These are phyloP conservation scores for Sugiyamaella lignohabitans DNA, from an alignment of 805 yeast species.

Conservation along the genomic window DNA sequence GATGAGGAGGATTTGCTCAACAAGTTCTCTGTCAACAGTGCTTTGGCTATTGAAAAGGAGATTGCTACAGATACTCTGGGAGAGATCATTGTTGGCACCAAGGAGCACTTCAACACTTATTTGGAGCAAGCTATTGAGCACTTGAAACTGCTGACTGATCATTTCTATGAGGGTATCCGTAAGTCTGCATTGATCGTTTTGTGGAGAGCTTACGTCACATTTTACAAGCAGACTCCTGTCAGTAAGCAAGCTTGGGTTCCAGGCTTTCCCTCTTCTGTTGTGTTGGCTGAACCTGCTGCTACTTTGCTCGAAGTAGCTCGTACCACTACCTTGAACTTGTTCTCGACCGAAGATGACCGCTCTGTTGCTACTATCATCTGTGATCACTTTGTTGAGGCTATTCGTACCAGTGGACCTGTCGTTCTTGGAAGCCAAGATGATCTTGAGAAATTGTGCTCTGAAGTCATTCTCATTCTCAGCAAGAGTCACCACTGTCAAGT, in stretches of 20 bases:
- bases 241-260: slow-evolving; percentile 27
- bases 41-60: slow-evolving; percentile 92
- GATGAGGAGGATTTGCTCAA: slow-evolving; percentile 56
- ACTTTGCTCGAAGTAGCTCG: slow-evolving; percentile 62
- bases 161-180: slow-evolving; percentile 80
- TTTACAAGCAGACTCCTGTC: slow-evolving; percentile 34
- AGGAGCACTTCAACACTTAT: slow-evolving; percentile 69
- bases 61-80: slow-evolving; percentile 86
- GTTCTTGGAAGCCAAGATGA: slow-evolving; percentile 50
- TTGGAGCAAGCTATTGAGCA: slow-evolving; percentile 59
- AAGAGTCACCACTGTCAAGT: slow-evolving; percentile 82
- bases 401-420: slow-evolving; percentile 63
- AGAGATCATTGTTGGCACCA: slow-evolving; percentile 84
- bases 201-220: slow-evolving; percentile 76
- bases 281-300: slow-evolving; percentile 41
- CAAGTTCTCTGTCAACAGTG: slow-evolving; percentile 82
- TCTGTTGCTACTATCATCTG: slow-evolving; percentile 73
- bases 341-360: slow-evolving; percentile 78
- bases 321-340: slow-evolving; percentile 50
- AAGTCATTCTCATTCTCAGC: slow-evolving; percentile 65
- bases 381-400: slow-evolving; percentile 63
- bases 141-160: slow-evolving; percentile 65
- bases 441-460: slow-evolving; percentile 63
- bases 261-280: slow-evolving; percentile 27
- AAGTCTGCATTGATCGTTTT: slow-evolving; percentile 75